Percentiles rank a stretch among this genome's conserved stretches.
Conservation (phyloP, 257 asterid species). For the Nemophila menziesii region DNA sequence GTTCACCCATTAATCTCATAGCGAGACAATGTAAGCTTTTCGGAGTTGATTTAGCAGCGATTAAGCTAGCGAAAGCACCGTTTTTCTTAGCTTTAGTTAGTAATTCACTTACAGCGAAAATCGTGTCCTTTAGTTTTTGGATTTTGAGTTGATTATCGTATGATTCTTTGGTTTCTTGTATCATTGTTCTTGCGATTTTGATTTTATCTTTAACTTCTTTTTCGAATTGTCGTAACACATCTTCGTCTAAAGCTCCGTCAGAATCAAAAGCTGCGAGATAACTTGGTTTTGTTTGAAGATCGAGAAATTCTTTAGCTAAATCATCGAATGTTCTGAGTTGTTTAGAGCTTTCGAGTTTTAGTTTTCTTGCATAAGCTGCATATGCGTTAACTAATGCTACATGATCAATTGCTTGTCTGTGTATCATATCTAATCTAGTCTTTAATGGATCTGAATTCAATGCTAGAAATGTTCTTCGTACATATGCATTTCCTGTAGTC, state of each 20-base stretch:
- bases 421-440: slow-evolving; percentile 71
- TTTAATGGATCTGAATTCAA: slow-evolving; percentile 77
- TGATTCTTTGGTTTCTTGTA: slow-evolving; percentile 76
- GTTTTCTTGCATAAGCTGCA: slow-evolving; percentile 80
- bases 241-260: slow-evolving; percentile 78
- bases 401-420: slow-evolving; percentile 76
- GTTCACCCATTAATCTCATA: slow-evolving; percentile 94
- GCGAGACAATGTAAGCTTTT: slow-evolving; percentile 98
- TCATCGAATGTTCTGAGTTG: slow-evolving; percentile 88
- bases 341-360: slow-evolving; percentile 72
- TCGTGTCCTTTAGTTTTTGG: slow-evolving; percentile 88
- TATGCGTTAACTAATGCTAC: slow-evolving; percentile 81
- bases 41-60: slow-evolving; percentile 90
- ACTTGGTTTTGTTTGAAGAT: slow-evolving; percentile 51
- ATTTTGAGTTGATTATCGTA: slow-evolving; percentile 92
- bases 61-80: slow-evolving; percentile 75
- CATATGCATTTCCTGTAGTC: slow-evolving; percentile 47
- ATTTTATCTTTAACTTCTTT: slow-evolving; percentile 94
- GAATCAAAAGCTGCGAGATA: slow-evolving; percentile 60
- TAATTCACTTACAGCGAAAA: slow-evolving; percentile 86
- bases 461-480: slow-evolving; percentile 48
- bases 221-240: slow-evolving; percentile 82
- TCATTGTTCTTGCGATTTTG: slow-evolving; percentile 76
- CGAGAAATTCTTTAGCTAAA: slow-evolving; percentile 61
- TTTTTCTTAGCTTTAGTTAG: slow-evolving; percentile 84